These are phyloP conservation scores for Penicillium subrubescens DNA, from an alignment of 495 filamentous ascomycete genomes.

Conservation along the genomic window DNA sequence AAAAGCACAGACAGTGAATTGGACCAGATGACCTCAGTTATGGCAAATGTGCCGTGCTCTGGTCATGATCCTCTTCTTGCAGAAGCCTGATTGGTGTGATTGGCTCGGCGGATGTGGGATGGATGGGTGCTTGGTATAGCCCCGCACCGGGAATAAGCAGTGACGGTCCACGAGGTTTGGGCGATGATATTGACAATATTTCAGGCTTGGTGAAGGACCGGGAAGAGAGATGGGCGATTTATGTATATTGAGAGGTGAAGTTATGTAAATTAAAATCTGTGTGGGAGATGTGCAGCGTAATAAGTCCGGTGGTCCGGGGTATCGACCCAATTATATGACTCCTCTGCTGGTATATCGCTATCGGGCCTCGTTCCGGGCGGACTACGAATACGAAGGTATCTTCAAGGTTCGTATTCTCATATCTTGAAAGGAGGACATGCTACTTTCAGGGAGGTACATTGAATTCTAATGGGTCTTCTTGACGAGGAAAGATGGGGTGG, in stretches of 20 bases:
- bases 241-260: background rate
- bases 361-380: background rate
- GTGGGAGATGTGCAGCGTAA: background rate
- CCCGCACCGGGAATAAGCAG: background rate
- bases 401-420: background rate
- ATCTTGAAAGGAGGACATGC: background rate
- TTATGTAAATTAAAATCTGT: background rate
- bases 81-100: background rate
- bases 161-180: background rate
- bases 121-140: background rate
- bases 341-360: background rate
- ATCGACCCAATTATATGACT: background rate
- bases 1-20: background rate
- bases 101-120: background rate
- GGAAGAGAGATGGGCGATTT: background rate
- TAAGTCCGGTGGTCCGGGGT: background rate
- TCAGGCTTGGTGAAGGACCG: background rate
- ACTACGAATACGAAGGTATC: background rate
- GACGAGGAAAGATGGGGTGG: background rate
- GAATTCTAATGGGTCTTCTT: background rate
- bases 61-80: background rate
- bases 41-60: background rate
- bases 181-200: background rate
- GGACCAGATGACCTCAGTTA: background rate
- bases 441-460: background rate